phyloP scores from a whole-genome alignment of 202 grass and related monocot species.

The Musa balbisiana region DNA sequence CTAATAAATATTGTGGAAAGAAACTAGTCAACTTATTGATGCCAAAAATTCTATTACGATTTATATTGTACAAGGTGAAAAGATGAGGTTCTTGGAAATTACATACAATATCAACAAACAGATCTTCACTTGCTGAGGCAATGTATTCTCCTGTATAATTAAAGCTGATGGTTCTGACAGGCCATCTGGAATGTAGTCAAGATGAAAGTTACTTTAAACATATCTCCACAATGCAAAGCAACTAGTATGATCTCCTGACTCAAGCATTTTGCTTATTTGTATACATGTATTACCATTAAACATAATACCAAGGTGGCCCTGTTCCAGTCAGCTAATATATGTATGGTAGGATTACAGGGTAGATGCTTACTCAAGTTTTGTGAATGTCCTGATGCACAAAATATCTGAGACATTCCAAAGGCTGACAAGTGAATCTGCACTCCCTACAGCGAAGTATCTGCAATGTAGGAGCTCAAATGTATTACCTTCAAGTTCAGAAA shows the following conservation, averaged over 20 bases:
- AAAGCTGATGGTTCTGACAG: constrained; percentile 96
- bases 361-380: constrained; percentile 80
- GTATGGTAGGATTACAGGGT: background rate
- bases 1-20: constrained; percentile 29
- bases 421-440: constrained; percentile 98
- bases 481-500: no score
- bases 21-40: background rate
- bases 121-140: constrained; percentile 95
- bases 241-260: background rate
- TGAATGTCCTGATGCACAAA: constrained; percentile 90
- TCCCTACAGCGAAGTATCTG: constrained; percentile 98
- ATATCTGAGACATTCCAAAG: constrained; percentile 94
- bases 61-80: background rate
- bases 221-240: background rate
- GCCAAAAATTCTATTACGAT: constrained; percentile 4
- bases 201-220: background rate
- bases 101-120: constrained; percentile 98
- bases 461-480: constrained; percentile 11
- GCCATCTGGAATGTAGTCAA: constrained; percentile 50
- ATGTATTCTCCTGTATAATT: constrained; percentile 83
- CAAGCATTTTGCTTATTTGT: background rate
- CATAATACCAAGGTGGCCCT: background rate
- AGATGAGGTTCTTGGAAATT: background rate
- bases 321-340: background rate
- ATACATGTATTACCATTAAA: no score